These are phyloP conservation scores for Dothidotthia symphoricarpi DNA, from an alignment of 2,329 filamentous ascomycete genomes.

Conservation along the genomic window DNA sequence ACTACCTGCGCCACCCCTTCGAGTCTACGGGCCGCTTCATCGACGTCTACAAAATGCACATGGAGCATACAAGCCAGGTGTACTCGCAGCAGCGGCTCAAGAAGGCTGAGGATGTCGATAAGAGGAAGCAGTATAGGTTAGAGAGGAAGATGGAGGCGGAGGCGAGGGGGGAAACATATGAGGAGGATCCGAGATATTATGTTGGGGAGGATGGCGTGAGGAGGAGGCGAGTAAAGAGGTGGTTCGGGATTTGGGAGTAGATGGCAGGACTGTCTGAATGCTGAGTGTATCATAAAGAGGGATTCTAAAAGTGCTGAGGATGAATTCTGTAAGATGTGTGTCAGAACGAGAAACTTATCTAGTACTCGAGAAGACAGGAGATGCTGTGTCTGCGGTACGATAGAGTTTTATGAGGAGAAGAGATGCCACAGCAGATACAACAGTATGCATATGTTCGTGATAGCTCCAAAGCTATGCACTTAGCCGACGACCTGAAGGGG, in stretches of 20 bases:
- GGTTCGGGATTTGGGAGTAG: conserved; percentile 72
- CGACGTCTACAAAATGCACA: conserved; percentile 74
- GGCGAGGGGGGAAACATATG: conserved; percentile 37
- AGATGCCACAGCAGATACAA: no score
- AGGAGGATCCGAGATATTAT: conserved; percentile 40
- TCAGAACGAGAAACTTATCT: no score
- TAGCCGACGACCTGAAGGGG: no score
- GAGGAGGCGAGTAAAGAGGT: conserved; percentile 69
- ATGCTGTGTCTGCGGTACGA: no score
- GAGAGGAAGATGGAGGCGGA: conserved; percentile 40
- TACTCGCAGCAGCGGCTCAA: conserved; percentile 70
- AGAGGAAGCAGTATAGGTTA: conserved; percentile 80
- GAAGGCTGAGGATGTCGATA: conserved; percentile 80
- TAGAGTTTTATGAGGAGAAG: no score
- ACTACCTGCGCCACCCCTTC: conserved; percentile 69
- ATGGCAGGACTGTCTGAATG: no score
- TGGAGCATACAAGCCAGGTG: conserved; percentile 66
- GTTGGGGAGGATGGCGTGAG: conserved; percentile 43
- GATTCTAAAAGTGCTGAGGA: no score
- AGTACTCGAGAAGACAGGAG: no score
- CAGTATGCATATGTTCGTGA: no score
- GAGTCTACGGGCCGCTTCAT: conserved; percentile 63
- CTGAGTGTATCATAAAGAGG: no score
- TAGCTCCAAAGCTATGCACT: no score
- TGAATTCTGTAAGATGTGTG: no score